Conservation (phyloP, 2,329 filamentous ascomycete species). For the Cordyceps pruinosa region DNA sequence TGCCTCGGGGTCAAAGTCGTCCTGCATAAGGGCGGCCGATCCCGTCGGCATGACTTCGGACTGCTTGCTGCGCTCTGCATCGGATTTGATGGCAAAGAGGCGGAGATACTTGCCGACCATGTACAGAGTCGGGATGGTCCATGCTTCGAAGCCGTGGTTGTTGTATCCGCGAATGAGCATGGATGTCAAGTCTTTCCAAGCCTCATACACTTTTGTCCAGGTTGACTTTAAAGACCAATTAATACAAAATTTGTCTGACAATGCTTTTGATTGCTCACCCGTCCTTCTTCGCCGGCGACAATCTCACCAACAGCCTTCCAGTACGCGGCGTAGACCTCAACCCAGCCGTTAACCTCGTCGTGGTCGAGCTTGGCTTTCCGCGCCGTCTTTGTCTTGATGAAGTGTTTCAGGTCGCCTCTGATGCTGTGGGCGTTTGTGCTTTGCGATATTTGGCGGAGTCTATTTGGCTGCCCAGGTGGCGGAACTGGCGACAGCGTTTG, state of each 20-base stretch:
- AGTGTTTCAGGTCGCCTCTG: constrained; percentile 63
- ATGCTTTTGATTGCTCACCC: constrained; percentile 22
- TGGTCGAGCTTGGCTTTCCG: constrained; percentile 49
- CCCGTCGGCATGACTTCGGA: constrained; percentile 28
- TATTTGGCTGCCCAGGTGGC: constrained; percentile 53
- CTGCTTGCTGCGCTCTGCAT: constrained; percentile 53
- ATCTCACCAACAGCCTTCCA: constrained; percentile 78
- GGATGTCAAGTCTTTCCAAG: constrained; percentile 81
- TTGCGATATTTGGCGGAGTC: constrained; percentile 63
- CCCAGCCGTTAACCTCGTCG: constrained; percentile 72
- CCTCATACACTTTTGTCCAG: constrained; percentile 77
- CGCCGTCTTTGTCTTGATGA: constrained; percentile 56
- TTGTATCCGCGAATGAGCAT: constrained; percentile 75
- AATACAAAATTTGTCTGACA: not conserved
- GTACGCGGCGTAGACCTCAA: constrained; percentile 74
- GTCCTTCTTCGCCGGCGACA: constrained; percentile 42
- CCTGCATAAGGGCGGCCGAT: constrained; percentile 51
- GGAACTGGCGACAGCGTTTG: constrained; percentile 67
- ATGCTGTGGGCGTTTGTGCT: constrained; percentile 61
- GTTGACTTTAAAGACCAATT: constrained; percentile 38
- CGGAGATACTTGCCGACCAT: constrained; percentile 79
- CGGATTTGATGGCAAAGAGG: constrained; percentile 83
- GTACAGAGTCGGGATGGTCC: constrained; percentile 90
- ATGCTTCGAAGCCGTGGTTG: constrained; percentile 68
- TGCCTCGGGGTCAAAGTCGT: constrained; percentile 71